Percentiles rank a stretch among this genome's conserved stretches.
These are phyloP conservation scores for Pascua sp. DNA, from an alignment of 1,284 basidiomycete species.

Conservation along the genomic window DNA sequence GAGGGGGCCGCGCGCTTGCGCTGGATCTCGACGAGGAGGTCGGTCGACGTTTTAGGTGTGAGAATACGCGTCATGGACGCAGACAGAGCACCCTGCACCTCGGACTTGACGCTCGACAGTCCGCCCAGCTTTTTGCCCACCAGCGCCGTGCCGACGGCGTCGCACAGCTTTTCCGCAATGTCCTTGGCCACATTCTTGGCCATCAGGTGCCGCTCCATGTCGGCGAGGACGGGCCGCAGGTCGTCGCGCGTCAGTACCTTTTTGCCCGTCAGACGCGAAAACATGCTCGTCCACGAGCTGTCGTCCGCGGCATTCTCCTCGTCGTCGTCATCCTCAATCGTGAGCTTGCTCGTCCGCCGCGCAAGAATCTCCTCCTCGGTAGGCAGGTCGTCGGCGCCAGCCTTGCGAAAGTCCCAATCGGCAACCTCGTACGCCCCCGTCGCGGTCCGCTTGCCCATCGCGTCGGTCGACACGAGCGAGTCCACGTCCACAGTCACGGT, in stretches of 20 bases:
- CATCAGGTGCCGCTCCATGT: conserved; percentile 97
- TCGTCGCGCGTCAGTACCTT: conserved; percentile 80
- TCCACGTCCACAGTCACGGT: conserved; percentile 47
- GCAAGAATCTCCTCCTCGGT: conserved; percentile 46
- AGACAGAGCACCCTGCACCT: conserved; percentile 79
- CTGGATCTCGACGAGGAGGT: conserved; percentile 71
- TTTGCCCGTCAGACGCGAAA: conserved; percentile 74
- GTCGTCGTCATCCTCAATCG: conserved; percentile 53
- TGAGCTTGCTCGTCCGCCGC: conserved; percentile 22
- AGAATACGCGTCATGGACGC: conserved; percentile 87
- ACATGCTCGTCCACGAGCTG: conserved; percentile 56
- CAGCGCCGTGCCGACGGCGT: conserved; percentile 81
- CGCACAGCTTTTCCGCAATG: conserved; percentile 90
- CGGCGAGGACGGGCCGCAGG: conserved; percentile 79
- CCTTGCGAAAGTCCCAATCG: conserved; percentile 71
- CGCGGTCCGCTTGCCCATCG: conserved; percentile 61
- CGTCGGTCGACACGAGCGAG: conserved; percentile 45
- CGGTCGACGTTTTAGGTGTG: conserved; percentile 94
- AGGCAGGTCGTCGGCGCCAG: conserved; percentile 50
- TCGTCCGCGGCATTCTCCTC: conserved; percentile 7
- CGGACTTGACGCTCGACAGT: conserved; percentile 78
- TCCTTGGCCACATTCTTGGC: conserved; percentile 97
- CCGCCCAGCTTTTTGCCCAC: conserved; percentile 86
- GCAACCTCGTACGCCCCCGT: conserved; percentile 91
- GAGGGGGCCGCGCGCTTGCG: conserved; percentile 58